These are phyloP conservation scores for Arthrobotrys entomopaga DNA, from an alignment of 2,329 filamentous ascomycete species.

Conservation along the genomic window DNA sequence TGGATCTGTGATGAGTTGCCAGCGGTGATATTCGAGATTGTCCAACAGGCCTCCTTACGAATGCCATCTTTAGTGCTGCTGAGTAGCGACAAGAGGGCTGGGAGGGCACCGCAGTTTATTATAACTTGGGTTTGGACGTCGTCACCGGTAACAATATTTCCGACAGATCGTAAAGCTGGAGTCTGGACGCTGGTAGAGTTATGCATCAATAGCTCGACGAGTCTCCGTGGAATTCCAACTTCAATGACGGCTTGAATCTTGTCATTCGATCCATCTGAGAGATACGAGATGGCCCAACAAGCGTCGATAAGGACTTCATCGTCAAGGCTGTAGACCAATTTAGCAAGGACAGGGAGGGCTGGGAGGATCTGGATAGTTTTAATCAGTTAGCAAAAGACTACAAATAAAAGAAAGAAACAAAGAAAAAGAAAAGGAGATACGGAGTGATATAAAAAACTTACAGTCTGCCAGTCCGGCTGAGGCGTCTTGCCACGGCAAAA, in stretches of 20 bases:
- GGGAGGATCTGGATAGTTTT: constrained; percentile 78
- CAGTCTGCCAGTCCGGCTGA: constrained; percentile 96
- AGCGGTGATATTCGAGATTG: constrained; percentile 98
- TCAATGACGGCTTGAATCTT: constrained; percentile 99
- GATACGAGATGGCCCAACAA: constrained; percentile 99
- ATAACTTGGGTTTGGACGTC: constrained; percentile 99
- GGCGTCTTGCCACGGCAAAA: constrained; percentile 99
- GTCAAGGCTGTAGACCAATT: constrained; percentile 97
- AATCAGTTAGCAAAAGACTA: constrained; percentile 6
- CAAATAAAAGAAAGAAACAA: constrained; percentile 6
- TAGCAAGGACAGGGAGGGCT: constrained; percentile 91
- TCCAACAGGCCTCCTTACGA: constrained; percentile 99
- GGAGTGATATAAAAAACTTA: constrained; percentile 66
- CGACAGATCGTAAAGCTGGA: constrained; percentile 93
- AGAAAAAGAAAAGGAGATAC: no score
- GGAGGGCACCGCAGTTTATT: constrained; percentile 95
- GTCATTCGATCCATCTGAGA: constrained; percentile 97
- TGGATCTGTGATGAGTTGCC: constrained; percentile 99
- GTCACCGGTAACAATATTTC: constrained; percentile 98
- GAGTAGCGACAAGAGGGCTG: constrained; percentile 89
- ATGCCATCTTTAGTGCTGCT: constrained; percentile 99
- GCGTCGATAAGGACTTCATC: constrained; percentile 98
- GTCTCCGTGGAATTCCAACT: constrained; percentile 92
- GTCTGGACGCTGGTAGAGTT: constrained; percentile 98
- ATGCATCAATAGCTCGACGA: constrained; percentile 97